Percentiles rank a stretch among this genome's conserved stretches.
These are phyloP conservation scores for Avicennia marina DNA, from an alignment of 257 asterid species.

Conservation along the genomic window DNA sequence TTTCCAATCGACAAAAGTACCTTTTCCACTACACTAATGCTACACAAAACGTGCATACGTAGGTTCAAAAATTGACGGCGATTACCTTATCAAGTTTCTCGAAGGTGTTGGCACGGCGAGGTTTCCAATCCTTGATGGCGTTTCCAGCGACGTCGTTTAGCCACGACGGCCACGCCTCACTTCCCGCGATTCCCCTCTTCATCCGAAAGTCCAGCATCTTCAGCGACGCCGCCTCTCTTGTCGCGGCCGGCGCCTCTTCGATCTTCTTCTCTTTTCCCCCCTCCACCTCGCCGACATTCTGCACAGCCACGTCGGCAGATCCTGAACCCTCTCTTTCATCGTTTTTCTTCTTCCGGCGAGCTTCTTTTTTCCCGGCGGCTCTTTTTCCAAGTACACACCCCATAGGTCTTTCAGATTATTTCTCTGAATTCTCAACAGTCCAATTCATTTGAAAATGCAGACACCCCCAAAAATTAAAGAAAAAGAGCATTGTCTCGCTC, in stretches of 20 bases:
- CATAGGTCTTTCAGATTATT: constrained; percentile 28
- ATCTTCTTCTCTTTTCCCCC: constrained; percentile 23
- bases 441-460: constrained; percentile 14
- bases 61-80: constrained; percentile 1
- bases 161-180: constrained; percentile 87
- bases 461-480: background rate
- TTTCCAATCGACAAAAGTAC: constrained; percentile 17
- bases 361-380: constrained; percentile 21
- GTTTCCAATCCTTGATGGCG: constrained; percentile 79
- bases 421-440: constrained; percentile 8
- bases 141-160: constrained; percentile 75
- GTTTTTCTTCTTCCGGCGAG: constrained; percentile 26
- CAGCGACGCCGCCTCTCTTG: constrained; percentile 10
- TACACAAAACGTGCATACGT: background rate
- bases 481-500: background rate
- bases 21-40: constrained; percentile 7
- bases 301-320: constrained; percentile 13
- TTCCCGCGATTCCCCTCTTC: constrained; percentile 30
- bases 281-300: constrained; percentile 9
- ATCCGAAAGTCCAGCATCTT: constrained; percentile 37
- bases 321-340: constrained; percentile 15
- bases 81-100: constrained; percentile 83
- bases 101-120: constrained; percentile 85
- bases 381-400: constrained; percentile 58
- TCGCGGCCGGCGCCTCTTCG: constrained; percentile 21